Evolutionary conservation across 441 rosid species (phyloP).

Genomic region (Biscutella laevigata): DNA sequence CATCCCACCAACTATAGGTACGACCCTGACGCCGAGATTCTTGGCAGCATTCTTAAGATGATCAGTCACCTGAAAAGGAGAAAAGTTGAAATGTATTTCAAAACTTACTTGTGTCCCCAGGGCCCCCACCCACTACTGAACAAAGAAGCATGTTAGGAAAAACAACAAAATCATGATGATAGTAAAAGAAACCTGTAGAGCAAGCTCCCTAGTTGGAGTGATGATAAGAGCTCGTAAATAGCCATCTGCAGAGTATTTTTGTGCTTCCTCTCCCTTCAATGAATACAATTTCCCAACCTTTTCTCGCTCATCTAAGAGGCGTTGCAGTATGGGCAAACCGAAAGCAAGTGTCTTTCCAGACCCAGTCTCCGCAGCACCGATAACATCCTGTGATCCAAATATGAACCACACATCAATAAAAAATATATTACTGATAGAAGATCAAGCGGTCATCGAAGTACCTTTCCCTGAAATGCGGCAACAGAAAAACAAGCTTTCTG

Average conservation of each 20-base stretch:
- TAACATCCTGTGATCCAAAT: conserved; percentile 60
- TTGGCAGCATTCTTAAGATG: conserved; percentile 72
- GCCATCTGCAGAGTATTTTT: conserved; percentile 56
- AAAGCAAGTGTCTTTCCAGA: conserved; percentile 99
- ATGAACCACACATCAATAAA: conserved; percentile 10
- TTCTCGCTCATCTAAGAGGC: conserved; percentile 78
- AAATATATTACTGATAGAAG: conserved; percentile 9
- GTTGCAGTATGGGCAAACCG: conserved; percentile 92
- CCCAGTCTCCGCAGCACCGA: conserved; percentile 98
- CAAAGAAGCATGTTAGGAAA: not conserved
- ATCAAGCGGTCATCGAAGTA: conserved; percentile 23
- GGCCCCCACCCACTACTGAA: not conserved
- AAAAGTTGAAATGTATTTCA: conserved; percentile 3
- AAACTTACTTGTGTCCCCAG: not conserved
- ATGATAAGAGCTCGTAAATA: conserved; percentile 78
- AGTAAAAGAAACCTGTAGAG: conserved; percentile 56
- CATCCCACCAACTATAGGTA: conserved; percentile 95
- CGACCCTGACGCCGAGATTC: conserved; percentile 55
- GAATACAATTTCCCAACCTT: conserved; percentile 45
- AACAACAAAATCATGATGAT: conserved; percentile 7
- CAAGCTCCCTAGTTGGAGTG: conserved; percentile 95
- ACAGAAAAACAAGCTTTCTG: conserved; percentile 85
- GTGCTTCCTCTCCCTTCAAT: conserved; percentile 53
- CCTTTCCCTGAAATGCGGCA: conserved; percentile 96
- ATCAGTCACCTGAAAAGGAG: conserved; percentile 55